Evolutionary conservation across 1,284 basidiomycete genomes (phyloP).

Genomic region (Trametes polyzona): DNA sequence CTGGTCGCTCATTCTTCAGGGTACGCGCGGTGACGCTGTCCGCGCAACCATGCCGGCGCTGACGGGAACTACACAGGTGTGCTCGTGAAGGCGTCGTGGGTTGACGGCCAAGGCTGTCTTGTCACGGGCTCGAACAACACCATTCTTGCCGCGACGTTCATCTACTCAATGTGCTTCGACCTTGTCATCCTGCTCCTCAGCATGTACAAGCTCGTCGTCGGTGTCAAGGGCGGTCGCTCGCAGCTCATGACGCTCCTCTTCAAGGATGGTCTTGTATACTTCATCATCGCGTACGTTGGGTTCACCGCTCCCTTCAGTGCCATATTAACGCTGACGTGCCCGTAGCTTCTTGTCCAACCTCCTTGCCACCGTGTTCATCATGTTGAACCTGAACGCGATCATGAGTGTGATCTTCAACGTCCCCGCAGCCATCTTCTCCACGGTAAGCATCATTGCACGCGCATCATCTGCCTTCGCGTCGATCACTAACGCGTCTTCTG

Average conservation of each 20-base stretch:
- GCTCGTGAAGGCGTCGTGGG: constrained; percentile 61
- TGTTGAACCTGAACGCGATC: constrained; percentile 37
- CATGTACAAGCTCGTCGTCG: constrained; percentile 43
- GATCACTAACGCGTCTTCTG: background rate
- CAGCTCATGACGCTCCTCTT: constrained; percentile 37
- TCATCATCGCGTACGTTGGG: constrained; percentile 35
- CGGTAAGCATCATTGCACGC: constrained; percentile 19
- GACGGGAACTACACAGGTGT: constrained; percentile 47
- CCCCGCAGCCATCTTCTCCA: constrained; percentile 38
- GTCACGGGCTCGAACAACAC: constrained; percentile 60
- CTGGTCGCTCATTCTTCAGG: constrained; percentile 79
- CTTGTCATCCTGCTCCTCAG: constrained; percentile 63
- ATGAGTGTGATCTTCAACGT: constrained; percentile 41
- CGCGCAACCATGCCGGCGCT: background rate
- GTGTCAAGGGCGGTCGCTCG: constrained; percentile 31
- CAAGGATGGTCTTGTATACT: constrained; percentile 39
- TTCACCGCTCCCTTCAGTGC: background rate
- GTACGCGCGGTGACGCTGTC: constrained; percentile 37
- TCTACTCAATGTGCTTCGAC: constrained; percentile 51
- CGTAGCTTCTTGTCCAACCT: constrained; percentile 34
- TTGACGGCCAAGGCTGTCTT: constrained; percentile 48
- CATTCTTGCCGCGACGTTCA: constrained; percentile 50
- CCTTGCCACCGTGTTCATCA: constrained; percentile 39
- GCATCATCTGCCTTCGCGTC: background rate
- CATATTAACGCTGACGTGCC: background rate